Evolutionary conservation across 306 rosid genomes (phyloP).

Genomic region (Alnus glutinosa): DNA sequence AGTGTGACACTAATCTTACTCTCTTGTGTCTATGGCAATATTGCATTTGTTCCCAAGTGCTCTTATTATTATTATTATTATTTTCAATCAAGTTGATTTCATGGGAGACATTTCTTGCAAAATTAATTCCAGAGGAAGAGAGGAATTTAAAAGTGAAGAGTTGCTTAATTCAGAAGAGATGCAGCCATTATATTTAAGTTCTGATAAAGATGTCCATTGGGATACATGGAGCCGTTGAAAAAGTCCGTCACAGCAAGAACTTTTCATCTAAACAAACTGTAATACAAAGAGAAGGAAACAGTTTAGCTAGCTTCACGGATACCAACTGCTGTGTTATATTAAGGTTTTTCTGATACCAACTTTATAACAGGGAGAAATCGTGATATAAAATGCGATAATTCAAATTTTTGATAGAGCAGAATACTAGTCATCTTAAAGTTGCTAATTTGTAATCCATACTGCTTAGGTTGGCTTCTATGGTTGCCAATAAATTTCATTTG

Average conservation of each 20-base stretch:
- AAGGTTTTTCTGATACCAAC: neutral
- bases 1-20: slow-evolving; percentile 28
- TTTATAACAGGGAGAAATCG: neutral
- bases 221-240: neutral
- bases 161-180: neutral
- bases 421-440: neutral
- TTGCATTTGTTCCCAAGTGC: neutral
- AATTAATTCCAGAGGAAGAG: neutral
- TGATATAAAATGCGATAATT: neutral
- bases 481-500: neutral
- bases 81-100: neutral
- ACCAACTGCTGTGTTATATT: neutral
- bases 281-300: neutral
- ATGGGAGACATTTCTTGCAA: neutral
- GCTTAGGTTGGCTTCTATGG: neutral
- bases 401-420: neutral
- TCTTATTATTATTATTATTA: neutral
- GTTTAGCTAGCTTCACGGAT: neutral
- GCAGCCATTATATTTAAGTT: neutral
- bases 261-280: neutral
- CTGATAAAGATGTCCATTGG: neutral
- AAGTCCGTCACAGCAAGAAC: neutral
- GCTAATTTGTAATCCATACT: neutral
- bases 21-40: neutral
- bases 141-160: neutral